phyloP scores from a whole-genome alignment of 2,329 filamentous ascomycete species.

The Epichloe scottii region DNA sequence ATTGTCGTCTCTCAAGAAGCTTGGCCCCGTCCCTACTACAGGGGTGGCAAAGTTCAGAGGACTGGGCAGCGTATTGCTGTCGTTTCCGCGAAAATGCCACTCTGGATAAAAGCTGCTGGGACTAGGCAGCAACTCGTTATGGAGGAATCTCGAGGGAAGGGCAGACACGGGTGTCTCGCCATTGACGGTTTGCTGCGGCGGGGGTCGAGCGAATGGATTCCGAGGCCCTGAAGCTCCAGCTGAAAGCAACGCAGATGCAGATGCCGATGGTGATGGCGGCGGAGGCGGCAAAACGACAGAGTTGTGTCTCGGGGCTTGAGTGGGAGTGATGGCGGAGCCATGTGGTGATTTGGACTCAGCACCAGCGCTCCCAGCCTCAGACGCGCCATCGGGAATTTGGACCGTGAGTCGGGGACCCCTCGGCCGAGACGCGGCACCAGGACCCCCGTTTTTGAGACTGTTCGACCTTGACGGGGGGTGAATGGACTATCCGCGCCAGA shows the following conservation, averaged over 20 bases:
- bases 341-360: constrained; percentile 57
- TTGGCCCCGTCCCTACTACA: constrained; percentile 46
- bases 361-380: constrained; percentile 61
- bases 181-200: constrained; percentile 53
- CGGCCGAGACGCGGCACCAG: constrained; percentile 56
- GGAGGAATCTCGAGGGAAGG: constrained; percentile 81
- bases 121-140: constrained; percentile 75
- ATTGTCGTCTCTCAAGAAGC: constrained; percentile 47
- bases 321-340: constrained; percentile 45
- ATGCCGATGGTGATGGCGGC: constrained; percentile 82
- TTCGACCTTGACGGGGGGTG: constrained; percentile 65
- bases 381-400: constrained; percentile 86
- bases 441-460: constrained; percentile 47
- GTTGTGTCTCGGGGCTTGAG: constrained; percentile 39
- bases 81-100: constrained; percentile 63
- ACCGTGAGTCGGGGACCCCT: constrained; percentile 72
- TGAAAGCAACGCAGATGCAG: constrained; percentile 69
- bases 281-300: constrained; percentile 81
- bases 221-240: constrained; percentile 86
- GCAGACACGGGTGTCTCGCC: constrained; percentile 73
- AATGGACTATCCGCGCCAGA: constrained; percentile 53
- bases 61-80: constrained; percentile 80
- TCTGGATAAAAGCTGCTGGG: constrained; percentile 88
- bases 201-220: constrained; percentile 86
- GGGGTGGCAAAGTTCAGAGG: constrained; percentile 90